These are phyloP conservation scores for Kodamaea hsintzibuensis DNA, from an alignment of 805 yeast genomes.

Conservation along the genomic window DNA sequence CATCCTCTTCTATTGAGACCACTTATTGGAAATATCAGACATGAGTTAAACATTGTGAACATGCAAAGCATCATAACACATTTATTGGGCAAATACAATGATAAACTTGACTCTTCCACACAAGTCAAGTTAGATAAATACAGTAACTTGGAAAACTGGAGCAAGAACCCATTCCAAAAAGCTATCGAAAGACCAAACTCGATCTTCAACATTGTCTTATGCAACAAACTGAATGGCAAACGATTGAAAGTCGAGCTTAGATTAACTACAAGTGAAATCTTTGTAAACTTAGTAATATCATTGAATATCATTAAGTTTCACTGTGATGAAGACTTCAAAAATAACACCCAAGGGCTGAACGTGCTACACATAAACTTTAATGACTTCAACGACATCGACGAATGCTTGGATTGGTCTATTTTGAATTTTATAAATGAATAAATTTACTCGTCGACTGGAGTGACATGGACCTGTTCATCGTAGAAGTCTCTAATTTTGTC, in stretches of 20 bases:
- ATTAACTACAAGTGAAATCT: constrained; percentile 41
- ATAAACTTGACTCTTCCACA: constrained; percentile 9
- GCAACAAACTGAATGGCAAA: constrained; percentile 17
- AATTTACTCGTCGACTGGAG: constrained; percentile 21
- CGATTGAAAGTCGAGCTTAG: constrained; percentile 29
- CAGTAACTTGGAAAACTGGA: constrained; percentile 22
- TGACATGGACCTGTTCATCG: constrained; percentile 31
- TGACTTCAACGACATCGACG: constrained; percentile 53
- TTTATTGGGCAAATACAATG: constrained; percentile 16
- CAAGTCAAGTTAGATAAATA: constrained; percentile 21
- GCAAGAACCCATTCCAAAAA: constrained; percentile 37
- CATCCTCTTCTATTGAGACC: constrained; percentile 55
- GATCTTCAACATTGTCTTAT: constrained; percentile 24
- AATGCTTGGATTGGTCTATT: constrained; percentile 58
- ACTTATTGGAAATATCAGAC: constrained; percentile 57
- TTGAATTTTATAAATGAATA: constrained; percentile 28
- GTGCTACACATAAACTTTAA: constrained; percentile 49
- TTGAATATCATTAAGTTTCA: constrained; percentile 36
- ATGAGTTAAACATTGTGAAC: constrained; percentile 42
- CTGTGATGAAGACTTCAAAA: constrained; percentile 22
- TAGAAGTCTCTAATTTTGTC: constrained; percentile 33
- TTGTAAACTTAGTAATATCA: constrained; percentile 39
- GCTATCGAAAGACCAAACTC: constrained; percentile 42
- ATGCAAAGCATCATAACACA: constrained; percentile 30
- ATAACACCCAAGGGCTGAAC: constrained; percentile 34